A percentile compares a stretch with the other conserved stretches of the same genome.
Conservation (phyloP, 2,329 filamentous ascomycete genomes). For the Calonectria pseudoreteaudii region DNA sequence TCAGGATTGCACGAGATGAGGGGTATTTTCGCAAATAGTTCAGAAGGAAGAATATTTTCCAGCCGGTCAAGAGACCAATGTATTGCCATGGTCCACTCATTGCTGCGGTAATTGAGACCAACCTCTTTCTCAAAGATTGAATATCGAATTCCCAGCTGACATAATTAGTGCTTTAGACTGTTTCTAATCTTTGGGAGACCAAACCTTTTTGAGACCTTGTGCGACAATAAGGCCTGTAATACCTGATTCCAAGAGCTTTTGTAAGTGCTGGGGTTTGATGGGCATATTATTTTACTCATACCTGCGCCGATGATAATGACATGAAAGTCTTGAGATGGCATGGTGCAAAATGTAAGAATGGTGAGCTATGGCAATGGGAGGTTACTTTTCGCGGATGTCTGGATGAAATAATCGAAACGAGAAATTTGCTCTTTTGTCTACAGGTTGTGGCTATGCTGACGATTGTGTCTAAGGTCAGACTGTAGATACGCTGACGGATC, state of each 20-base stretch:
- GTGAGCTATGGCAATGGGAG: no score
- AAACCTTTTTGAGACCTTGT: slow-evolving; percentile 33
- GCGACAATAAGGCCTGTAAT: slow-evolving; percentile 34
- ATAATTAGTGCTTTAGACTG: not conserved
- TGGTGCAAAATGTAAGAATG: slow-evolving; percentile 2
- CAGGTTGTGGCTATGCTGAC: not conserved
- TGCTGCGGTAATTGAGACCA: slow-evolving; percentile 36
- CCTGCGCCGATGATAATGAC: slow-evolving; percentile 36
- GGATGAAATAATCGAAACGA: not conserved
- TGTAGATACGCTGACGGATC: not conserved
- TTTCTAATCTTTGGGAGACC: not conserved
- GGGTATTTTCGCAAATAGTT: slow-evolving; percentile 30
- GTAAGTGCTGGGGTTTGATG: not conserved
- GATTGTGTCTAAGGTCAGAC: no score
- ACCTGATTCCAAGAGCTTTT: slow-evolving; percentile 5
- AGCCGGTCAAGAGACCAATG: slow-evolving; percentile 35
- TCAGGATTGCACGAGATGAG: slow-evolving; percentile 38
- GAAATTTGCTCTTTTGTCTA: slow-evolving; percentile 2
- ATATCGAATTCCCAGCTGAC: slow-evolving; percentile 27
- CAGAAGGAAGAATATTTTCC: slow-evolving; percentile 29
- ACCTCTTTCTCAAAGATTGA: slow-evolving; percentile 37
- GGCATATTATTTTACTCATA: not conserved
- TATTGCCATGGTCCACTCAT: slow-evolving; percentile 41
- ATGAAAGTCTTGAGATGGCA: slow-evolving; percentile 30
- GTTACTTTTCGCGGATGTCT: not conserved